Evolutionary conservation across 1,139 yeast species (phyloP).

Genomic region (Saccharomyces hybrid): DNA sequence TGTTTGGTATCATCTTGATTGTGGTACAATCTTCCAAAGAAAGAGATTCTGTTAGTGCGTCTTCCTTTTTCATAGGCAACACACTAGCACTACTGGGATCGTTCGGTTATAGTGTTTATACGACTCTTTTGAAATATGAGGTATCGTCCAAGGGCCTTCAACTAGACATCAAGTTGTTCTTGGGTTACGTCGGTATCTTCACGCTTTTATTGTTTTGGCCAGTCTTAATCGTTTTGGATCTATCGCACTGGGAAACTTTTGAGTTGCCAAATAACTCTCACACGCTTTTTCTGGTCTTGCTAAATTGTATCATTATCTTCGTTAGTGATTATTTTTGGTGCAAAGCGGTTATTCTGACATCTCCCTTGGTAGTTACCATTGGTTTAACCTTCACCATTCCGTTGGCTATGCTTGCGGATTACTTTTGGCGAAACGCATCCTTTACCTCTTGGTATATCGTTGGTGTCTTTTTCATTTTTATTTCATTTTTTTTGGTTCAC

Average conservation of each 20-base stretch:
- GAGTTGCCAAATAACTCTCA: slow-evolving; percentile 54
- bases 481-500: not conserved
- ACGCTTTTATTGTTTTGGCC: slow-evolving; percentile 82
- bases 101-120: slow-evolving; percentile 80
- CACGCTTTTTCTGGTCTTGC: slow-evolving; percentile 47
- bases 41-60: slow-evolving; percentile 13
- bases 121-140: slow-evolving; percentile 68
- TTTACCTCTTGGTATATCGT: not conserved
- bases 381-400: slow-evolving; percentile 92
- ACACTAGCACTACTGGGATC: slow-evolving; percentile 77
- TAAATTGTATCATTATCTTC: slow-evolving; percentile 72
- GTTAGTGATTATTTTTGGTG: slow-evolving; percentile 94
- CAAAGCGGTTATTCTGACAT: slow-evolving; percentile 81
- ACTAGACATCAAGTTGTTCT: slow-evolving; percentile 76
- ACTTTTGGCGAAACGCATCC: not conserved
- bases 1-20: slow-evolving; percentile 51
- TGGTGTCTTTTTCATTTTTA: not conserved
- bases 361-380: slow-evolving; percentile 90
- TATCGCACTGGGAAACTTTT: slow-evolving; percentile 56
- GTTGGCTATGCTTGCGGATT: slow-evolving; percentile 49
- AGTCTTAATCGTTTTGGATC: slow-evolving; percentile 55
- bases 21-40: not conserved
- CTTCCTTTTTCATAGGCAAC: slow-evolving; percentile 61
- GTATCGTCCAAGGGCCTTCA: slow-evolving; percentile 59
- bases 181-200: slow-evolving; percentile 89